phyloP scores from a whole-genome alignment of 2,329 filamentous ascomycete species.

The Fusarium armeniacum region DNA sequence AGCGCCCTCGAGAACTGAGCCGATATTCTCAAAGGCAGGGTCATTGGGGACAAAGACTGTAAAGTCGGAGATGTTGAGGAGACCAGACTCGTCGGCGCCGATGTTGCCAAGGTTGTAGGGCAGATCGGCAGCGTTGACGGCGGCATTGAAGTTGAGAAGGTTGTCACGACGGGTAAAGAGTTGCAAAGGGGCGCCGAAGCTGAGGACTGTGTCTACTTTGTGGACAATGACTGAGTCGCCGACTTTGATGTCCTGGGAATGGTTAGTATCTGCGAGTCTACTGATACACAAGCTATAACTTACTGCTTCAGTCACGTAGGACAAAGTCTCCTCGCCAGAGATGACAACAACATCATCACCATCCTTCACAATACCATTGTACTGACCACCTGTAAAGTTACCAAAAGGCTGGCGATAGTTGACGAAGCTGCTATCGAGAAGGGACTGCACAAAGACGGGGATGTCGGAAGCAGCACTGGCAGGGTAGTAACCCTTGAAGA shows the following conservation, averaged over 20 bases:
- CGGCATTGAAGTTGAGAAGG: constrained; percentile 51
- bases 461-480: constrained; percentile 48
- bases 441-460: constrained; percentile 51
- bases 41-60: constrained; percentile 52
- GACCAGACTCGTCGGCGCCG: constrained; percentile 29
- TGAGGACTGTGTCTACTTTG: constrained; percentile 50
- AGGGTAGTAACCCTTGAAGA: constrained; percentile 52
- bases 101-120: constrained; percentile 48
- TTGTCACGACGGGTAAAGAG: constrained; percentile 50
- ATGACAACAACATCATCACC: constrained; percentile 52
- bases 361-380: constrained; percentile 54
- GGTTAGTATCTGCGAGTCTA: neutral
- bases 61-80: constrained; percentile 51
- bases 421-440: constrained; percentile 51
- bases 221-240: constrained; percentile 51
- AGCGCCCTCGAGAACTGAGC: constrained; percentile 47
- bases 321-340: constrained; percentile 53
- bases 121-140: constrained; percentile 48
- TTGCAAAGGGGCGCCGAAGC: constrained; percentile 51
- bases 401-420: constrained; percentile 54
- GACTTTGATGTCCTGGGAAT: constrained; percentile 48
- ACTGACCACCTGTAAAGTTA: constrained; percentile 56
- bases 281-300: neutral
- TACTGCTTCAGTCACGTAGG: constrained; percentile 54
- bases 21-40: constrained; percentile 50